Conservation (phyloP, 768 basidiomycete genomes). For the Butyriboletus loyo region DNA sequence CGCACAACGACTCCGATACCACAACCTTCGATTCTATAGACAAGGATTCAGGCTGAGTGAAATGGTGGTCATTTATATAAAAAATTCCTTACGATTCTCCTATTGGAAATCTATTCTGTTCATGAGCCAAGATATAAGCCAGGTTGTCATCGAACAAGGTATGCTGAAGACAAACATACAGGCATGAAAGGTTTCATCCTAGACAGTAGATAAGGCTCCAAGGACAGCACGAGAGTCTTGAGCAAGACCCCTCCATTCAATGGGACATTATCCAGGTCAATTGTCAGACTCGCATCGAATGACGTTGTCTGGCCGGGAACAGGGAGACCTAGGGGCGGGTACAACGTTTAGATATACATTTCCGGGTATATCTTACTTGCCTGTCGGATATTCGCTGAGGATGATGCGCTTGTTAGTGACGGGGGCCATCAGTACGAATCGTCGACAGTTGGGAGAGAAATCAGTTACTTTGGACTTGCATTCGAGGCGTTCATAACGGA, state of each 20-base stretch:
- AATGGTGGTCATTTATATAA: not conserved
- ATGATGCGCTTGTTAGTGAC: slow-evolving; percentile 35
- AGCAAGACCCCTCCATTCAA: slow-evolving; percentile 47
- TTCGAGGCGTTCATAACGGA: not conserved
- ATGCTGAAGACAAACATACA: slow-evolving; percentile 36
- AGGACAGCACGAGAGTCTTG: slow-evolving; percentile 46
- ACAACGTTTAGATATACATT: not conserved
- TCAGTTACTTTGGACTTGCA: not conserved
- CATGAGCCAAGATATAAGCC: not conserved
- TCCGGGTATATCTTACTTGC: not conserved
- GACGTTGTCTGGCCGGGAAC: slow-evolving; percentile 43
- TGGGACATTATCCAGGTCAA: slow-evolving; percentile 47
- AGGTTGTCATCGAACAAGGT: not conserved
- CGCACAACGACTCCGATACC: slow-evolving; percentile 34
- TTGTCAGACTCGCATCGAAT: slow-evolving; percentile 43
- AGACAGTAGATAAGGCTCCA: slow-evolving; percentile 45
- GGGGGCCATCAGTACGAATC: not conserved
- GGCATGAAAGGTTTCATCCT: slow-evolving; percentile 34
- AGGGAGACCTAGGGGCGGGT: not conserved
- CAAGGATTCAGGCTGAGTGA: not conserved
- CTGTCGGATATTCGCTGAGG: slow-evolving; percentile 31
- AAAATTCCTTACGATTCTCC: slow-evolving; percentile 2
- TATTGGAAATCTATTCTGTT: slow-evolving; percentile 9
- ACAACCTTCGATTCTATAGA: slow-evolving; percentile 26
- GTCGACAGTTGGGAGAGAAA: not conserved